Base-by-base conservation (phyloP, 495 filamentous ascomycete genomes). In the Neurospora sp. region DNA sequence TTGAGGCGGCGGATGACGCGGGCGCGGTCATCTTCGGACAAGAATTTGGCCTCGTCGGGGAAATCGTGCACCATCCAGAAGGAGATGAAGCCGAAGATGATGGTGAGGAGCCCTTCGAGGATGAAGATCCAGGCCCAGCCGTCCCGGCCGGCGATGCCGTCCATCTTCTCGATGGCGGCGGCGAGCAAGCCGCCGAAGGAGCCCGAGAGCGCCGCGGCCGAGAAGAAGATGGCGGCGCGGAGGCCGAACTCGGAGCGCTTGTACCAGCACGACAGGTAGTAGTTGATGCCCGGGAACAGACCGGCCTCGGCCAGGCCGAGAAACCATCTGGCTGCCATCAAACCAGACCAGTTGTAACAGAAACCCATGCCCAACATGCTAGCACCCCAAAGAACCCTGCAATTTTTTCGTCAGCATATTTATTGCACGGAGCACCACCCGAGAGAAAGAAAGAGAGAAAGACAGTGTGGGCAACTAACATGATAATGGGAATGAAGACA, bases 31-130 rank as follows among this genome's bases (percentile, higher is more conserved):
- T 84, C 83, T 0, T 88, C 85, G 3, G 88, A 89, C 22, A 98
- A 85, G 77, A 97, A 98, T 10, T 73, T 87, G 8, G 94, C 94
- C 59, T 91, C 85, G 76, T 94, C 92, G 0, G 95, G 95, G 78
- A 97, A 98, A 77, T 98, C 93, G 75, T 92, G 88, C 3, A 98
- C 93, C 82, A 93, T 87, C 91, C 91, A 96, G 81, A 93, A 94
- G 12, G 90, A 93, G 1, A 84, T 81, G 5, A 94, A 44, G 7
- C 92, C 94, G 40, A 95, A 86, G 10, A 97, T 5, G 9, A 96
- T 80, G 0, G 94, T 97, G 4, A 89, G 82, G 0, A 96, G 82
- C 0, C 94, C 94, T 79, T 96, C 93, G 39, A 93, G 81, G 74
- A 91, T 88, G 78, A 94, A 95, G 72, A 96, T 96, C 93, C 93